Conservation (phyloP, 768 basidiomycete species). For the Dentipellis fragilis region DNA sequence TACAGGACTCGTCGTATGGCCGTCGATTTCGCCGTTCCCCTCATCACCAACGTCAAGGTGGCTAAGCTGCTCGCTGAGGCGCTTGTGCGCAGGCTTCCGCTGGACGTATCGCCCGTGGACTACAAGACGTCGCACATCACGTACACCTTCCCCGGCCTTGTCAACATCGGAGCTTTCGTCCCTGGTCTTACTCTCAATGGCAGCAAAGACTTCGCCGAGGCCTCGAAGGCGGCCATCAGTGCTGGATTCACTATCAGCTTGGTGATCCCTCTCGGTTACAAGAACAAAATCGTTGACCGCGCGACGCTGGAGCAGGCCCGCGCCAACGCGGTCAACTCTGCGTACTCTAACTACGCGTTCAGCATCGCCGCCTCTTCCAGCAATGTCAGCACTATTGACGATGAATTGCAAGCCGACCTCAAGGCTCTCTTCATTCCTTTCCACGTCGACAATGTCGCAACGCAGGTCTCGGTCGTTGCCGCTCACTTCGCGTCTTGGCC, state of each 20-base stretch:
- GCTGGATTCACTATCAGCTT: constrained; percentile 86
- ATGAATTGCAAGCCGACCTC: constrained; percentile 69
- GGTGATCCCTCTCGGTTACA: constrained; percentile 62
- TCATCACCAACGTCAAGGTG: constrained; percentile 98
- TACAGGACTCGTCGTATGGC: constrained; percentile 97
- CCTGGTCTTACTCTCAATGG: constrained; percentile 50
- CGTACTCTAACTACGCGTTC: constrained; percentile 85
- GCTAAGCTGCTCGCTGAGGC: constrained; percentile 96
- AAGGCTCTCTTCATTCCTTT: constrained; percentile 86
- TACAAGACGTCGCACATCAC: constrained; percentile 91
- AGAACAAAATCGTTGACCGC: constrained; percentile 56
- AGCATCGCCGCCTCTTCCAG: constrained; percentile 63
- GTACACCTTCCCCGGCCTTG: constrained; percentile 82
- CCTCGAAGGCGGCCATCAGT: constrained; percentile 74
- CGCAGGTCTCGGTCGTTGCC: constrained; percentile 67
- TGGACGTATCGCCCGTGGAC: constrained; percentile 86
- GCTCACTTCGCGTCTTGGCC: constrained; percentile 90
- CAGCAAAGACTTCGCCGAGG: constrained; percentile 51
- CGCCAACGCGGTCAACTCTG: constrained; percentile 46
- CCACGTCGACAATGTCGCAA: constrained; percentile 34
- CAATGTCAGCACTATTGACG: constrained; percentile 56
- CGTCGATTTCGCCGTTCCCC: constrained; percentile 93
- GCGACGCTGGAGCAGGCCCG: constrained; percentile 61
- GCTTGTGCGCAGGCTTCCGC: constrained; percentile 76
- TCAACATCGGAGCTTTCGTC: constrained; percentile 83